Evolutionary conservation across 371 early-diverging fungal species (phyloP), one percentile per base, ranked within the genome.

Genomic region (Mucor mucedo): DNA sequence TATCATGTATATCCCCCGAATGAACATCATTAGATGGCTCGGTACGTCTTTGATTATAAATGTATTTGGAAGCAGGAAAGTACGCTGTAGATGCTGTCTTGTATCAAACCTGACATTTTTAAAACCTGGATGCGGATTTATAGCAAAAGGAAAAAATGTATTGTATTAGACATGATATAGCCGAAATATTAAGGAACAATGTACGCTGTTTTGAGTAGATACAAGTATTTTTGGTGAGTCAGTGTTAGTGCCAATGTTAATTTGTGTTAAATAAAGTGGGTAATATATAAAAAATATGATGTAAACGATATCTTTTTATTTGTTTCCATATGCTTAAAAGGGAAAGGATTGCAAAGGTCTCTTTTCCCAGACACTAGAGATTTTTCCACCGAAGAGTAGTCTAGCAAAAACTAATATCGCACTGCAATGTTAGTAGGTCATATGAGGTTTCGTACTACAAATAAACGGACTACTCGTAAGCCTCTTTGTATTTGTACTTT

Each of bases 21-120:
- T 84, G 53, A 89, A 89, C 65, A 76, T 87, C 50, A 82, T 83
- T 62, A 88, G 89, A 38, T 87, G 88, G 87, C 70, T 71, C 35
- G 87, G 86, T 60, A 75, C 86, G 55, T 87, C 86, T 41, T 82
- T 52, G 85, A 85, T 52, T 83, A 85, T 44, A 79, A 83, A 44
- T 79, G 85, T 50, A 83, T 87, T 41, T 83, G 13, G 75, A 77
- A 7, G 75, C 85, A 30, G 87, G 87, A 2, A 72, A 74, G 21
- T 75, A 86, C 28, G 83, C 77, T 9, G 84, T 86, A 30, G 83
- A 82, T 48, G 71, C 79, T 44, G 88, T 82, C 0, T 71, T 88
- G 53, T 87, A 84, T 32, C 62, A 85, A 60, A 83, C 83, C 30
- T n/a, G 83, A 50, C 73, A 84, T n/a, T 67, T 87, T 52, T 69